Evolutionary conservation across 192 early-diverging fungal genomes (phyloP).

Genomic region (Gonapodya sp.): DNA sequence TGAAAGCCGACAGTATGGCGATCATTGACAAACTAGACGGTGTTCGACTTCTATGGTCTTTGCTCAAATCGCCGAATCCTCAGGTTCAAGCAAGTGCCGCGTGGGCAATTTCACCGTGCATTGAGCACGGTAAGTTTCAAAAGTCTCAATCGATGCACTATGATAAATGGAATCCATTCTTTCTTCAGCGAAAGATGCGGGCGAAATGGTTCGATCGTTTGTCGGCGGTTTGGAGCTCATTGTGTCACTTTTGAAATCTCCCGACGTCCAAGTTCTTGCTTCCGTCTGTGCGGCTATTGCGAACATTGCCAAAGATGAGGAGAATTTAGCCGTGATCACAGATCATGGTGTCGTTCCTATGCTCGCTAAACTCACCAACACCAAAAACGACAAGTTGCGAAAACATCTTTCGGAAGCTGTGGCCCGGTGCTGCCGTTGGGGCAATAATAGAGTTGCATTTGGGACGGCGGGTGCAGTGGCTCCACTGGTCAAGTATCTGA

Average conservation of each 20-base stretch:
- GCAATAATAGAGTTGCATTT: conserved; percentile 56
- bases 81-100: conserved; percentile 52
- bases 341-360: conserved; percentile 60
- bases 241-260: conserved; percentile 52
- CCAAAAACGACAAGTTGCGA: conserved; percentile 46
- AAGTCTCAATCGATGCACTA: not conserved
- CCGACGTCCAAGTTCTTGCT: conserved; percentile 45
- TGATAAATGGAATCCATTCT: not conserved
- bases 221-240: conserved; percentile 58
- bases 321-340: conserved; percentile 60
- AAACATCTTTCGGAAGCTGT: conserved; percentile 54
- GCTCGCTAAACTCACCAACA: conserved; percentile 51
- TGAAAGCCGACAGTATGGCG: conserved; percentile 48
- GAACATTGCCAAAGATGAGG: conserved; percentile 59
- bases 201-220: conserved; percentile 61
- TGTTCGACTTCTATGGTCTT: conserved; percentile 52
- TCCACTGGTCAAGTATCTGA: conserved; percentile 53
- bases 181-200: conserved; percentile 47
- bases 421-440: conserved; percentile 56
- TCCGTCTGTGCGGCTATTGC: conserved; percentile 56
- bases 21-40: conserved; percentile 54
- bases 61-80: conserved; percentile 50
- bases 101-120: conserved; percentile 59
- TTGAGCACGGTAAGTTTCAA: conserved; percentile 43
- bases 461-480: conserved; percentile 49